Percentiles rank a stretch among this genome's conserved stretches.
phyloP scores from a whole-genome alignment of 805 yeast genomes.

The Sugiyamaella valdiviana region DNA sequence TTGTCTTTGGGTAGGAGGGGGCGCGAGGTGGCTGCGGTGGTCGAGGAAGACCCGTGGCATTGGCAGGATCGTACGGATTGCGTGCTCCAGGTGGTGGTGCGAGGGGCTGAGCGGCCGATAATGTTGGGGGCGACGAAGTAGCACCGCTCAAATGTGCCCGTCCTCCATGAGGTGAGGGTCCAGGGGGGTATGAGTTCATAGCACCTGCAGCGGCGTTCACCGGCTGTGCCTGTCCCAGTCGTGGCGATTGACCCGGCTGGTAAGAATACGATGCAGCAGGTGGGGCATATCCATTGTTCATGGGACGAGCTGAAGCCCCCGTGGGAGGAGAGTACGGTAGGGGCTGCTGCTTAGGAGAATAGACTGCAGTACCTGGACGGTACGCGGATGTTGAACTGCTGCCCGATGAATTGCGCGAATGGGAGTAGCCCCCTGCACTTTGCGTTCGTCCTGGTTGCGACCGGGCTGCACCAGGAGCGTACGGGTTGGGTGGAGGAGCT shows the following conservation, averaged over 20 bases:
- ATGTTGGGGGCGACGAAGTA: too few relatives aligned
- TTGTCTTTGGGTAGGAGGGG: not conserved
- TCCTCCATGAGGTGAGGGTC: not conserved
- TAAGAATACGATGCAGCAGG: not conserved
- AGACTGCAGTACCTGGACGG: not conserved
- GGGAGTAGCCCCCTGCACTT: not conserved
- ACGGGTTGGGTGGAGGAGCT: conserved; percentile 8
- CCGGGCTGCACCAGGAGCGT: conserved; percentile 5
- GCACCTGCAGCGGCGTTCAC: too few relatives aligned
- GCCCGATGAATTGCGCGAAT: conserved; percentile 2
- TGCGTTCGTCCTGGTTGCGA: not conserved
- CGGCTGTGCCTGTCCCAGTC: not conserved
- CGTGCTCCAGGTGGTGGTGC: too few relatives aligned
- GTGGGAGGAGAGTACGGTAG: too few relatives aligned
- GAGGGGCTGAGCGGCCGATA: too few relatives aligned
- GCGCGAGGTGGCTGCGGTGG: not conserved
- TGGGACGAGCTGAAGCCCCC: too few relatives aligned
- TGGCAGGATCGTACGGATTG: not conserved
- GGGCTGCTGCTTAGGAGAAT: not conserved
- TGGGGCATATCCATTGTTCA: not conserved
- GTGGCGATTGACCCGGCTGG: not conserved
- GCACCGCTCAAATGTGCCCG: too few relatives aligned
- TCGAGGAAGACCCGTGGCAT: not conserved
- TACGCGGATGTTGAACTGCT: not conserved
- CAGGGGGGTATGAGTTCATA: not conserved